Evolutionary conservation across 2,329 filamentous ascomycete species (phyloP), one percentile per base, ranked within the genome.

Genomic region (Dactylellina parvicollis): DNA sequence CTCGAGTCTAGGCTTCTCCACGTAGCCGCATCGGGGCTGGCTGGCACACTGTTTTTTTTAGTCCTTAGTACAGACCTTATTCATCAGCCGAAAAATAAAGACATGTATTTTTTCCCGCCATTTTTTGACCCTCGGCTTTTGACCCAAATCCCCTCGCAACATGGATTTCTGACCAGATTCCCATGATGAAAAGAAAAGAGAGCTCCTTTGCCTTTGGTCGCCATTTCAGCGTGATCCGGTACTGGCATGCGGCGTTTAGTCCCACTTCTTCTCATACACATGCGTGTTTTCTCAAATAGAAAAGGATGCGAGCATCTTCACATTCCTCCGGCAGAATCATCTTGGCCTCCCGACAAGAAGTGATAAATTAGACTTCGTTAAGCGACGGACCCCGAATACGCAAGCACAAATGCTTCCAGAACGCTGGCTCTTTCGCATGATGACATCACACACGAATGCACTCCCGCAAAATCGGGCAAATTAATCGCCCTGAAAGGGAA

Each of bases 391-490:
- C 16, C n/a, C 2, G 46, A 65, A 40, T 34, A 36, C 47, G 26
- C 52, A 55, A 38, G 32, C 30, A 10, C n/a, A 12, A 34, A 20
- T 12, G 59, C 47, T 3, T 64, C 47, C n/a, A 44, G 47, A 54
- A 54, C 59, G 36, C 30, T 18, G 50, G 26, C 44, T 26, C 9
- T 10, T 12, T 26, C 12, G 3, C 14, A 22, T 52, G 26, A 65
- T 65, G 60, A 65, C 49, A 65, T 65, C 60, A 65, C 56, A 54
- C 38, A 65, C 20, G 36, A 24, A 55, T 56, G 38, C 24, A 65
- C n/a, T 18, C 47, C 59, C 4, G 24, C 44, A 8, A 14, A 52
- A 32, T 8, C 28, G 18, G 20, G 47, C 44, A n/a, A 30, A 49
- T 49, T 49, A 26, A 30, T 49, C 14, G 20, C 20, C 44, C 22